Percentiles rank a stretch among this genome's conserved stretches.
phyloP scores from a whole-genome alignment of 2,329 filamentous ascomycete genomes.

The Coniochaeta sp. region DNA sequence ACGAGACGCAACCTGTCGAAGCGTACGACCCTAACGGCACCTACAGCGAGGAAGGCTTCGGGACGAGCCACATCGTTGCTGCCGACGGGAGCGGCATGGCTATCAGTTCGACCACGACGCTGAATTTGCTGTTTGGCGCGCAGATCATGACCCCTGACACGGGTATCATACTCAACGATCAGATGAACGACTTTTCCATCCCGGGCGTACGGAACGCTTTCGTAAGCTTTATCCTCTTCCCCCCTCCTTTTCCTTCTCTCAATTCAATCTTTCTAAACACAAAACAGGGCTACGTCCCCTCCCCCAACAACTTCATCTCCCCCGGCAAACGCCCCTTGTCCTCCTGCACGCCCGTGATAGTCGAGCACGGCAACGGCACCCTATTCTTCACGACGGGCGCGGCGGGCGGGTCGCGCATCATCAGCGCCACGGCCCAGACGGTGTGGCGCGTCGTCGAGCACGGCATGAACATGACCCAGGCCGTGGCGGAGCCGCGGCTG shows the following conservation, averaged over 20 bases:
- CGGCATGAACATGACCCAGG: conserved; percentile 50
- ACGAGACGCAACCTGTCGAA: conserved; percentile 61
- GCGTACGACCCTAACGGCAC: conserved; percentile 66
- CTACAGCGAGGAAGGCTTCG: conserved; percentile 62
- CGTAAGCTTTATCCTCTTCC: no score
- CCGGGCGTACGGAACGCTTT: conserved; percentile 73
- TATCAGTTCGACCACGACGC: conserved; percentile 75
- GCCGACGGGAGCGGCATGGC: conserved; percentile 69
- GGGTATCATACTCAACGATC: conserved; percentile 71
- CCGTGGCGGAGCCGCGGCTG: conserved; percentile 61
- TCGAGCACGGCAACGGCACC: conserved; percentile 59
- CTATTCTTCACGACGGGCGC: conserved; percentile 70
- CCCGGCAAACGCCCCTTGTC: conserved; percentile 77
- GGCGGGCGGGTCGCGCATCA: conserved; percentile 79
- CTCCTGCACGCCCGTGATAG: conserved; percentile 76
- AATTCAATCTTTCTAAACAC: no score
- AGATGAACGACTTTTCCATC: conserved; percentile 80
- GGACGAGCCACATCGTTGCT: conserved; percentile 67
- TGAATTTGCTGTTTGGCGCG: conserved; percentile 82
- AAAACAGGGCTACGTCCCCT: conserved; percentile 66
- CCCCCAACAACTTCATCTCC: conserved; percentile 72
- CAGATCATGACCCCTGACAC: conserved; percentile 73
- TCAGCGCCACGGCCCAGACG: conserved; percentile 74
- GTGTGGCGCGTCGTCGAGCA: conserved; percentile 69
- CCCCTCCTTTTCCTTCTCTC: no score